These are phyloP conservation scores for Ceratocystis alfenasii DNA, from an alignment of 2,329 filamentous ascomycete genomes.

Conservation along the genomic window DNA sequence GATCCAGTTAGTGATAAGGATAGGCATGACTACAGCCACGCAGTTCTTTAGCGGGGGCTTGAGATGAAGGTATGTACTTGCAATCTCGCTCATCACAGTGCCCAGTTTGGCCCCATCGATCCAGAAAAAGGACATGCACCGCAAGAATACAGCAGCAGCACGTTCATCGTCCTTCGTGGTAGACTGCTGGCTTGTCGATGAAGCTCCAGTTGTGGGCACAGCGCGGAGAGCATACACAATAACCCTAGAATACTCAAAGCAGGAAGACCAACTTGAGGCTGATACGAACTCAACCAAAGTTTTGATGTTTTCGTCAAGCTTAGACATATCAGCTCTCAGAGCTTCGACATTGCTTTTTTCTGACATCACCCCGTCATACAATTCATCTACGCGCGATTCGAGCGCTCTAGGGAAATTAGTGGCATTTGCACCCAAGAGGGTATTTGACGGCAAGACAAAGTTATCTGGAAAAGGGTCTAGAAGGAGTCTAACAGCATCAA, in stretches of 20 bases:
- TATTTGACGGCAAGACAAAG: slow-evolving; percentile 44
- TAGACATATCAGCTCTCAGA: slow-evolving; percentile 23
- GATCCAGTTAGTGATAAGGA: slow-evolving; percentile 54
- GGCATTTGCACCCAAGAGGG: slow-evolving; percentile 35
- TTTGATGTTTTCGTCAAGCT: slow-evolving; percentile 45
- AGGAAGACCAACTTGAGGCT: slow-evolving; percentile 49
- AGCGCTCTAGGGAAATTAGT: slow-evolving; percentile 17
- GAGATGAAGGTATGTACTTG: slow-evolving; percentile 55
- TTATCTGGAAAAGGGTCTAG: slow-evolving; percentile 47
- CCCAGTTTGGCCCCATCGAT: slow-evolving; percentile 51
- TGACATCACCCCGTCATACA: slow-evolving; percentile 17
- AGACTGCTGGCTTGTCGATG: slow-evolving; percentile 8
- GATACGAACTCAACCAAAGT: slow-evolving; percentile 51
- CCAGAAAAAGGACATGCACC: slow-evolving; percentile 52
- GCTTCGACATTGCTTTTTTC: slow-evolving; percentile 17
- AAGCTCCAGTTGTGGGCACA: neutral
- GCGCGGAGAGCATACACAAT: slow-evolving; percentile 40
- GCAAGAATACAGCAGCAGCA: slow-evolving; percentile 42
- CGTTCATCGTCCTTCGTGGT: slow-evolving; percentile 40
- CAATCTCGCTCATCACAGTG: slow-evolving; percentile 52
- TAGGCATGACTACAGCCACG: slow-evolving; percentile 48
- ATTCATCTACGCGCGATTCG: slow-evolving; percentile 17
- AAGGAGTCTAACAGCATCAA: slow-evolving; percentile 46
- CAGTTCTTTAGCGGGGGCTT: slow-evolving; percentile 52
- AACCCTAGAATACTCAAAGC: slow-evolving; percentile 47